A percentile compares a stretch with the other conserved stretches of the same genome.
Conservation (phyloP, 2,329 filamentous ascomycete species). For the Fusarium nisikadoi region DNA sequence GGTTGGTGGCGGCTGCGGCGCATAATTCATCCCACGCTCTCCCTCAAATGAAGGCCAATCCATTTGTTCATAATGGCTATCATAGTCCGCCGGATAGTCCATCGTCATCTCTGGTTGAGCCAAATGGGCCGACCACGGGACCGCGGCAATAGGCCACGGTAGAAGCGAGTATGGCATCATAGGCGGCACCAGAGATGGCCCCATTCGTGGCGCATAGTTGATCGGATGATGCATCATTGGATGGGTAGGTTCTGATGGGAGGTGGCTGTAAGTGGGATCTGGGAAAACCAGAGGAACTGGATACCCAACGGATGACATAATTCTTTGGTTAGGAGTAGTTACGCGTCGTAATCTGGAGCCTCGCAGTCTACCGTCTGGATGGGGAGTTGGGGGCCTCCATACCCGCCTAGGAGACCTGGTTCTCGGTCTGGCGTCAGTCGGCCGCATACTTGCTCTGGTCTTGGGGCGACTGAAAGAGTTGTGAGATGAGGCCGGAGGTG, state of each 20-base stretch:
- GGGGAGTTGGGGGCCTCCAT: constrained; percentile 28
- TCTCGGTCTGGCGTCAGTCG: background rate
- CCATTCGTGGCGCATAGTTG: constrained; percentile 1
- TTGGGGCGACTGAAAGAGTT: background rate
- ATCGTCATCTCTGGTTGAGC: background rate
- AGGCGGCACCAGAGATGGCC: background rate
- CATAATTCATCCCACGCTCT: background rate
- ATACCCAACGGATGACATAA: background rate
- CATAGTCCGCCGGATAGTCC: background rate
- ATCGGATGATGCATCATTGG: background rate
- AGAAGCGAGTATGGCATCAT: constrained; percentile 11
- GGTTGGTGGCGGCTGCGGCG: background rate
- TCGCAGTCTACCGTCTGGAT: constrained; percentile 18
- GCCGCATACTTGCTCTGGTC: background rate
- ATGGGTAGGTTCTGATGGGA: background rate
- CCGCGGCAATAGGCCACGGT: constrained; percentile 14
- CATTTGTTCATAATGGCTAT: background rate
- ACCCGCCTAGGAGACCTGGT: constrained; percentile 8
- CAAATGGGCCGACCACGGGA: background rate
- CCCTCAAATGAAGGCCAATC: background rate
- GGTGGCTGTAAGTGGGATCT: background rate
- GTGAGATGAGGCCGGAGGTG: constrained; percentile 23
- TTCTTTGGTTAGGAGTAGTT: background rate
- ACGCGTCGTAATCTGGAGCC: background rate
- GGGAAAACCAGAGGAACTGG: background rate